A percentile compares a stretch with the other conserved stretches of the same genome.
phyloP scores from a whole-genome alignment of 768 basidiomycete species.

The Artomyces pyxidatus region DNA sequence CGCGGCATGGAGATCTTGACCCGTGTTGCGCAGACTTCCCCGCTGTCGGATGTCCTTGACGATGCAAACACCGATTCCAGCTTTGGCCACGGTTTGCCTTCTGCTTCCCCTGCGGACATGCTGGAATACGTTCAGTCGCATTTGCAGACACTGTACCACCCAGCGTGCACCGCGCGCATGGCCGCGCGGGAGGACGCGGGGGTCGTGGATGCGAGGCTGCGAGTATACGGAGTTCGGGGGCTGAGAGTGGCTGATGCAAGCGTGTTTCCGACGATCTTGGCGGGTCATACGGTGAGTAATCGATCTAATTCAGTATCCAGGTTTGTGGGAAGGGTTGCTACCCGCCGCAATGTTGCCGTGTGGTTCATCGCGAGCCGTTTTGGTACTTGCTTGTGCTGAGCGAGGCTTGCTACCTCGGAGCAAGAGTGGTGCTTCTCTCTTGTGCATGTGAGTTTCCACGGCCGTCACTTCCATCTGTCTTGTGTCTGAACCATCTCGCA shows the following conservation, averaged over 20 bases:
- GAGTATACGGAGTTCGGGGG: slow-evolving; percentile 34
- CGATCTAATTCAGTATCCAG: not conserved
- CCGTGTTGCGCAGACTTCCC: slow-evolving; percentile 31
- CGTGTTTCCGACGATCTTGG: slow-evolving; percentile 33
- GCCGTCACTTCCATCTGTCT: too few relatives aligned
- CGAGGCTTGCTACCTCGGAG: too few relatives aligned
- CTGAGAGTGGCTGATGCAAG: slow-evolving; percentile 41
- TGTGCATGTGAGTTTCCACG: too few relatives aligned
- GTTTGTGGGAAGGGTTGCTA: not conserved
- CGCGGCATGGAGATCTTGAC: slow-evolving; percentile 33
- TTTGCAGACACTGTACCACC: slow-evolving; percentile 37
- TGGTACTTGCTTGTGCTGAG: too few relatives aligned
- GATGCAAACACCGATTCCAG: slow-evolving; percentile 19
- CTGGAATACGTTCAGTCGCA: slow-evolving; percentile 26
- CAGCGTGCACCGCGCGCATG: slow-evolving; percentile 34
- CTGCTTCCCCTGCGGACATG: slow-evolving; percentile 27
- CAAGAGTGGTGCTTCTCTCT: too few relatives aligned
- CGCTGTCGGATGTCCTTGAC: slow-evolving; percentile 30
- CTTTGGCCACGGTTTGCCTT: slow-evolving; percentile 31
- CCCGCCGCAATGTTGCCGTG: not conserved
- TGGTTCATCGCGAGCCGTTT: not conserved
- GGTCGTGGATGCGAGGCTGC: slow-evolving; percentile 35
- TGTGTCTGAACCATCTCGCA: too few relatives aligned
- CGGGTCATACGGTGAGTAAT: slow-evolving; percentile 37
- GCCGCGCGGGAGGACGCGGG: slow-evolving; percentile 28